These are phyloP conservation scores for Ganoderma multipileum DNA, from an alignment of 1,284 basidiomycete species.

Conservation along the genomic window DNA sequence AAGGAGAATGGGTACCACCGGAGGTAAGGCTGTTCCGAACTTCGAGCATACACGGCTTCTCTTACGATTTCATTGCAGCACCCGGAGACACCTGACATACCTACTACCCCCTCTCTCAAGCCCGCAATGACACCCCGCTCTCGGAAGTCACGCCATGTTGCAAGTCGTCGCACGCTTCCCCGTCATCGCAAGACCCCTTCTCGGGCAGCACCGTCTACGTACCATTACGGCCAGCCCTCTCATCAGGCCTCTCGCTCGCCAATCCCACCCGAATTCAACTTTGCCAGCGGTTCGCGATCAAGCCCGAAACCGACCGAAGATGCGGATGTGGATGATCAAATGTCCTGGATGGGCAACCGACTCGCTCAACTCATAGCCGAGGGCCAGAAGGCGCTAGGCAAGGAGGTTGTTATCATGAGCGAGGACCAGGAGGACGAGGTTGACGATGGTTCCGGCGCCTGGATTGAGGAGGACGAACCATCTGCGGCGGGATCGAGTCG, in stretches of 20 bases:
- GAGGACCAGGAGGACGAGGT: slow-evolving; percentile 75
- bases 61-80: slow-evolving; percentile 13
- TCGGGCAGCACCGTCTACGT: slow-evolving; percentile 36
- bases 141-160: slow-evolving; percentile 37
- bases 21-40: slow-evolving; percentile 30
- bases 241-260: slow-evolving; percentile 24
- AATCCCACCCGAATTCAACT: slow-evolving; percentile 37
- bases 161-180: slow-evolving; percentile 40
- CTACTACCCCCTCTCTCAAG: slow-evolving; percentile 23
- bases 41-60: not conserved
- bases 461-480: slow-evolving; percentile 49
- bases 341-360: slow-evolving; percentile 79
- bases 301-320: slow-evolving; percentile 40
- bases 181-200: slow-evolving; percentile 45
- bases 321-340: slow-evolving; percentile 52
- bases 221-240: slow-evolving; percentile 31
- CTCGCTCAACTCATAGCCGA: slow-evolving; percentile 73
- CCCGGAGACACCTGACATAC: slow-evolving; percentile 14
- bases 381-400: slow-evolving; percentile 72
- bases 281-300: slow-evolving; percentile 26
- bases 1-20: slow-evolving; percentile 60
- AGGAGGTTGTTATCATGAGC: slow-evolving; percentile 75
- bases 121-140: slow-evolving; percentile 39
- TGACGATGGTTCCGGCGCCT: slow-evolving; percentile 73
- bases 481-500: slow-evolving; percentile 35